phyloP scores from a whole-genome alignment of 2,329 filamentous ascomycete species.

The Penicillium sp. region DNA sequence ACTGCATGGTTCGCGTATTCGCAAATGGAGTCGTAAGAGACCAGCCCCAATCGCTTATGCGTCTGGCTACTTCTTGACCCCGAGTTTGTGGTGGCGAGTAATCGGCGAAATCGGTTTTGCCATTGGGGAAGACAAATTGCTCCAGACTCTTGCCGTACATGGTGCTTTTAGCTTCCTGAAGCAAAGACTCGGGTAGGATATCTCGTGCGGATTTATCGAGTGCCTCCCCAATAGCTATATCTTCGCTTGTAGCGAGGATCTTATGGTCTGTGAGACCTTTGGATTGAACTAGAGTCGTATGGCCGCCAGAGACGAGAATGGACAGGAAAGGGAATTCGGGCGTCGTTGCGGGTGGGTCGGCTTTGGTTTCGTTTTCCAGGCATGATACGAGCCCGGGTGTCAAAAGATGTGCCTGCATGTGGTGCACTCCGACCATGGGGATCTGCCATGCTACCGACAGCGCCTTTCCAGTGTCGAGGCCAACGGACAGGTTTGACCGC shows the following conservation, averaged over 20 bases:
- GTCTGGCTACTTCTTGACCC: constrained; percentile 57
- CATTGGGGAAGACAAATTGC: constrained; percentile 68
- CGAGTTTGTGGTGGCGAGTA: constrained; percentile 62
- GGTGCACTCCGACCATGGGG: constrained; percentile 82
- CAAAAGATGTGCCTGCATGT: constrained; percentile 96
- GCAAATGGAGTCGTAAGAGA: constrained; percentile 66
- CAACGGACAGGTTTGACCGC: constrained; percentile 72
- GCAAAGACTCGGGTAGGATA: constrained; percentile 64
- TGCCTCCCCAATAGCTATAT: constrained; percentile 85
- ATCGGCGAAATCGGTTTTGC: constrained; percentile 36
- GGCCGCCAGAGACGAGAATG: constrained; percentile 85
- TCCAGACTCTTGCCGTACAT: constrained; percentile 84
- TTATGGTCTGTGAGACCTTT: constrained; percentile 65
- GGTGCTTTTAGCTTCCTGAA: constrained; percentile 59
- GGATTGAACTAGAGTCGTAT: constrained; percentile 82
- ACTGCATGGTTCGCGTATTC: constrained; percentile 60
- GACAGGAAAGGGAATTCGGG: constrained; percentile 82
- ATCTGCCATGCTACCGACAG: constrained; percentile 79
- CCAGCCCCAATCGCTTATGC: constrained; percentile 62
- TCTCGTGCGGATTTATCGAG: constrained; percentile 82
- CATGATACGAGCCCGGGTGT: constrained; percentile 76
- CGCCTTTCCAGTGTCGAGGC: constrained; percentile 82
- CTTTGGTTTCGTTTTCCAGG: constrained; percentile 43
- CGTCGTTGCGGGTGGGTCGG: constrained; percentile 14
- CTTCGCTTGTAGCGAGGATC: constrained; percentile 70